Base-by-base conservation (phyloP, 176 grass and related monocot genomes). In the Carex myosuroides region DNA sequence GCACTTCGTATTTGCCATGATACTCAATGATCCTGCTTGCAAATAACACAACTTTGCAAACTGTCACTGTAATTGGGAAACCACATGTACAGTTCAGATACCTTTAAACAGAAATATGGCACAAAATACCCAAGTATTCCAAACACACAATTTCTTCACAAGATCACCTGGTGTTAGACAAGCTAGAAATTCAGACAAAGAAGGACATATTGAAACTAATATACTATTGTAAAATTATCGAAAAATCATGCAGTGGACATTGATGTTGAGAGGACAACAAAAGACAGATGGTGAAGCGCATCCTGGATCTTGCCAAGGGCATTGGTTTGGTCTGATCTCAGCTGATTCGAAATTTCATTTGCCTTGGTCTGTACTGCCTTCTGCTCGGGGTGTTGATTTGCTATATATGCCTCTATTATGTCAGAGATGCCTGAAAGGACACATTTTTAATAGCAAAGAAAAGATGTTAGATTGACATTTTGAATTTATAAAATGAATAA, bases 251-350 rank as follows among this genome's bases (percentile, higher is more conserved):
- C 82, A 87, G 80, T 88, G 61, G 91, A 87, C 91, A 99, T 95
- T 5, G 96, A 95, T 44, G 90, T 81, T 70, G 93, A 99, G 75
- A 95, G 85, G 55, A 95, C 86, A 14, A 99, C 90, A 17, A 92
- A 90, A 8, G 91, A 59, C 60, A 99, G 60, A 89, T 89, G 91
- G 54, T 89, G 91, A 54, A 99, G 89, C n/a, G 96, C 93, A 39
- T 99, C 93, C 44, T 94, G 93, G 42, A 99, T 88, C 85, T 95
- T 99, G 81, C 84, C 84, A 16, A 89, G 60, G 12, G 96, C 93
- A 68, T 79, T 85, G 6, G 80, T 85, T 92, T 89, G 87, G 72
- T 99, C 96, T 1, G 85, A 87, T 26, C 79, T 88, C 10, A 99
- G 88, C 88, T 90, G 88, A 72, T 68, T 81, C 24, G 91, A 90